A percentile compares a stretch with the other conserved stretches of the same genome.
These are phyloP conservation scores for Kwoniella sp. DNA, from an alignment of 768 basidiomycete species.

Conservation along the genomic window DNA sequence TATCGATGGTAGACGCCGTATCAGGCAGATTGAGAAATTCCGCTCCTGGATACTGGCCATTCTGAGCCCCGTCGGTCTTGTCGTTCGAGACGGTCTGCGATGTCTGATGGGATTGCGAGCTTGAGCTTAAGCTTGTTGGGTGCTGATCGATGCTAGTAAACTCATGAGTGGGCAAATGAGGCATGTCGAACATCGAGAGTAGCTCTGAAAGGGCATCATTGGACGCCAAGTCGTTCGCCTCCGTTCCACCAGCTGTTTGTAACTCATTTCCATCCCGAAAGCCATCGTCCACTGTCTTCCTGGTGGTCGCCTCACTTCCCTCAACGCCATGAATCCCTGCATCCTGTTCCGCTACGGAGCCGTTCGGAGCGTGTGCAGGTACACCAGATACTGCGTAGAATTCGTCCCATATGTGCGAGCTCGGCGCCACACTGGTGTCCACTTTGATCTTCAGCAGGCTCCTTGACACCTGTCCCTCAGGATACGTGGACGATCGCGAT, in stretches of 20 bases:
- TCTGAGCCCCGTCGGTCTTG: not conserved
- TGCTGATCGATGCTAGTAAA: not conserved
- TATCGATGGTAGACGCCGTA: slow-evolving; percentile 11
- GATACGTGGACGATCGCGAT: not conserved
- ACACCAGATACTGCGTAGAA: slow-evolving; percentile 10
- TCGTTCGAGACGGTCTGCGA: not conserved
- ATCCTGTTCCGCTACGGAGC: not conserved
- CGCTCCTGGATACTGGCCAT: slow-evolving; percentile 9
- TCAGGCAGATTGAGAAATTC: slow-evolving; percentile 20
- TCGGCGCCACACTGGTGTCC: slow-evolving; percentile 14
- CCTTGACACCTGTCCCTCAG: not conserved
- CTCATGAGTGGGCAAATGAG: not conserved
- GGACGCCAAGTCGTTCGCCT: not conserved
- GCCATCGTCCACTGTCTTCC: not conserved
- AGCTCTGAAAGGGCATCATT: slow-evolving; percentile 9
- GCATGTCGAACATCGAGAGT: slow-evolving; percentile 15
- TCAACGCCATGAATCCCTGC: no score
- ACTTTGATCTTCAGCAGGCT: slow-evolving; percentile 10
- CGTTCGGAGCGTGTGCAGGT: not conserved
- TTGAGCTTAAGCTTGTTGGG: not conserved
- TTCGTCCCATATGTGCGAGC: slow-evolving; percentile 21
- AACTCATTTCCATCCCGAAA: not conserved
- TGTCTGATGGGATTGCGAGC: not conserved
- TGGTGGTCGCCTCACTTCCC: no score
- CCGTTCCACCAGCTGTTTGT: not conserved